A percentile compares a stretch with the other conserved stretches of the same genome.
Evolutionary conservation across 2,329 filamentous ascomycete species (phyloP).

Genomic region (Pezizomycotina sp.): DNA sequence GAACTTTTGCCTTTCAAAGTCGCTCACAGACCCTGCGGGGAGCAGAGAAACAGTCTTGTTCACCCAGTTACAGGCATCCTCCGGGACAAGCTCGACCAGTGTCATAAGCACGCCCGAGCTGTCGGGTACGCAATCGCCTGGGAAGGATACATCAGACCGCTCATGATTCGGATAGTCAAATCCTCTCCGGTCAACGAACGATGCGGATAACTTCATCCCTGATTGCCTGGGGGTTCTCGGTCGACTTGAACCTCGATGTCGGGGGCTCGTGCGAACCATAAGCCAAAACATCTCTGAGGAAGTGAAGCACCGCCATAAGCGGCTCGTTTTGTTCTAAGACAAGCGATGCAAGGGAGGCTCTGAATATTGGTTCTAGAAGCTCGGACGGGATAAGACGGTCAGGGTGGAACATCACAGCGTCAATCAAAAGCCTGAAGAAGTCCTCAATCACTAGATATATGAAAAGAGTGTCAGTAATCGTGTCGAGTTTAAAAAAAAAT

Average conservation of each 20-base stretch:
- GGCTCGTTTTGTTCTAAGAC: conserved; percentile 83
- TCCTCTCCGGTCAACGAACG: conserved; percentile 54
- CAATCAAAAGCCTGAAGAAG: conserved; percentile 83
- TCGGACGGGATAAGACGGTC: conserved; percentile 63
- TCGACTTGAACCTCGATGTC: conserved; percentile 41
- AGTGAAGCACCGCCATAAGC: conserved; percentile 79
- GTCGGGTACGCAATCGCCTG: conserved; percentile 85
- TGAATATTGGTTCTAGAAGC: conserved; percentile 66
- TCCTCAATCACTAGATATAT: conserved; percentile 59
- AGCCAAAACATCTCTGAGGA: conserved; percentile 74
- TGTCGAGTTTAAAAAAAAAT: no score
- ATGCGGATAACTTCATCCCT: conserved; percentile 57
- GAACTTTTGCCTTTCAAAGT: conserved; percentile 63
- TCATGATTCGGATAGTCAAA: conserved; percentile 75
- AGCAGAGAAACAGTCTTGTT: conserved; percentile 68
- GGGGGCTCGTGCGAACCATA: conserved; percentile 56
- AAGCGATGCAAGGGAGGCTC: conserved; percentile 71
- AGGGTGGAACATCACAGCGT: conserved; percentile 85
- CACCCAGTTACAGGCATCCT: conserved; percentile 66
- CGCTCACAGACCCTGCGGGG: conserved; percentile 63
- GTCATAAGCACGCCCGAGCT: conserved; percentile 82
- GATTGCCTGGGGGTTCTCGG: conserved; percentile 49
- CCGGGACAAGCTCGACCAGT: conserved; percentile 72
- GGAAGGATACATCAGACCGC: conserved; percentile 99
- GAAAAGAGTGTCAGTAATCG: conserved; percentile 17